These are phyloP conservation scores for Biscogniauxia sp. DNA, from an alignment of 2,329 filamentous ascomycete species.

Conservation along the genomic window DNA sequence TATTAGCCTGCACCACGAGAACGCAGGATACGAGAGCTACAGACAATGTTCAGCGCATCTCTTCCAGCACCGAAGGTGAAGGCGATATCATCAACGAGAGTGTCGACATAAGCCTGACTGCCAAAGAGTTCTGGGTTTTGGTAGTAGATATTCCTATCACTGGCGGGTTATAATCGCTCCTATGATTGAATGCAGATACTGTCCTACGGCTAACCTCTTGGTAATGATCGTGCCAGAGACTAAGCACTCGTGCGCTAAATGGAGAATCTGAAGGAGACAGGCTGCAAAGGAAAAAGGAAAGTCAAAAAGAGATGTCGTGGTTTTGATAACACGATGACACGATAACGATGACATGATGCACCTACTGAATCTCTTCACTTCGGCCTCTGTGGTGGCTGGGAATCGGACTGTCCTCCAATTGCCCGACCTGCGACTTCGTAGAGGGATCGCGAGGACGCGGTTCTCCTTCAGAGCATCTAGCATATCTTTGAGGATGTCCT, in stretches of 20 bases:
- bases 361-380: conserved; percentile 31
- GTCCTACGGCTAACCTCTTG: conserved; percentile 51
- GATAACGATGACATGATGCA: conserved; percentile 5
- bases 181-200: background rate
- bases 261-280: conserved; percentile 56
- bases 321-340: too few species aligned
- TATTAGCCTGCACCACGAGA: background rate
- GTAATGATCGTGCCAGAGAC: conserved; percentile 54
- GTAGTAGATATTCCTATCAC: conserved; percentile 74
- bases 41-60: conserved; percentile 67
- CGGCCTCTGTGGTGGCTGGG: conserved; percentile 15
- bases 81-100: conserved; percentile 71
- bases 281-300: conserved; percentile 37
- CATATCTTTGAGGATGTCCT: conserved; percentile 52
- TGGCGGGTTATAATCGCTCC: conserved; percentile 1
- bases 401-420: conserved; percentile 23
- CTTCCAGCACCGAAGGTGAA: conserved; percentile 65
- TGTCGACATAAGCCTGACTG: conserved; percentile 66
- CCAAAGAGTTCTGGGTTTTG: conserved; percentile 70
- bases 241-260: conserved; percentile 58
- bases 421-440: conserved; percentile 37
- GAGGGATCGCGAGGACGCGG: conserved; percentile 45
- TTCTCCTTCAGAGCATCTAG: conserved; percentile 46
- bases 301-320: conserved; percentile 4
- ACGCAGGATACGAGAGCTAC: conserved; percentile 19